Evolutionary conservation across 148 eudicot species (phyloP), one percentile per base, ranked within the genome.

Genomic region (Camellia sinensis): DNA sequence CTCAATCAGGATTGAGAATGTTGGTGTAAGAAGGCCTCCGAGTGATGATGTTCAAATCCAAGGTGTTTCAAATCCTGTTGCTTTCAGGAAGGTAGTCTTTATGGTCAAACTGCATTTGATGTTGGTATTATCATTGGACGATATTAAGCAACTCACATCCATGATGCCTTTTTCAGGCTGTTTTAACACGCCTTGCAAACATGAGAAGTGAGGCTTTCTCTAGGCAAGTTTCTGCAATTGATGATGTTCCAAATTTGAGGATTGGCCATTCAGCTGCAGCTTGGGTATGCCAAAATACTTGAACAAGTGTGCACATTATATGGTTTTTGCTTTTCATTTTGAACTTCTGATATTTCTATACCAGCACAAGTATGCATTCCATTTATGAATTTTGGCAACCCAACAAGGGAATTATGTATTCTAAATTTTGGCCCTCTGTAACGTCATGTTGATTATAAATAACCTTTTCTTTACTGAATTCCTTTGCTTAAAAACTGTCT

Each of bases 1-100:
- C 84, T 92, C 95, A 67, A 81, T 94, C 74, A 89, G 97, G 87
- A 86, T 94, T 84, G 98, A 92, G 90, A 91, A 89, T 84, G 85
- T 77, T 73, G 97, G 98, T 81, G 91, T 92, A 45, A 89, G 91
- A 81, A 86, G 97, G 82, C 91, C 95, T 41, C 90, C 90, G 67
- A 90, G 90, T 67, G 95, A 94, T 74, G 93, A 92, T 80, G 91
- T 94, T 80, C 90, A 89, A 79, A 94, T 94, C 77, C 87, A 91
- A 86, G 98, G 98, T 18, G 80, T 94, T 85, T 83, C 87, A 50
- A 79, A 94, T 85, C 92, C 97, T 77, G 88, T 43, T 82, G 91
- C 89, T 60, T 94, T 94, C 69, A 92, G 91, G 75, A 91, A 89
- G 97, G 97, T 92, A 87, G 46, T 52, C 84, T 17, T 77, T 44